Conservation (phyloP, 1,139 yeast genomes). For the Geotrichum citri-aurantii region DNA sequence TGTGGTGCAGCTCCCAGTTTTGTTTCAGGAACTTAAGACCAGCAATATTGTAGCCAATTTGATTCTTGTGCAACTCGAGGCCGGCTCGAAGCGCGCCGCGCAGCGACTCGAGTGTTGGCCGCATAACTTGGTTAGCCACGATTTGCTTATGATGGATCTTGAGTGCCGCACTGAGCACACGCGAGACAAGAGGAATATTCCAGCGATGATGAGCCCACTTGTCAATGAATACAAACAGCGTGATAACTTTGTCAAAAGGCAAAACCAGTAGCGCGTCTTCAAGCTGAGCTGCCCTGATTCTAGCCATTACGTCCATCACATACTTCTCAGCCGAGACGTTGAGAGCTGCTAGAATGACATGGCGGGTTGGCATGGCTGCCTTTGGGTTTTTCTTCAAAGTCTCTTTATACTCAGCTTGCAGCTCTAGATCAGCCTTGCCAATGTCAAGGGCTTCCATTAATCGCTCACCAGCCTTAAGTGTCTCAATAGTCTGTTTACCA, state of each 20-base stretch:
- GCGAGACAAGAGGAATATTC: conserved; percentile 61
- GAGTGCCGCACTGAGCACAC: conserved; percentile 67
- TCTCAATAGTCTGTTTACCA: conserved; percentile 78
- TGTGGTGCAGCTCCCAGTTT: conserved; percentile 77
- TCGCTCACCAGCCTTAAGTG: conserved; percentile 91
- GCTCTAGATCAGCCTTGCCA: conserved; percentile 65
- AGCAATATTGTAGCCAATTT: conserved; percentile 80
- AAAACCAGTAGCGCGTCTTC: conserved; percentile 88
- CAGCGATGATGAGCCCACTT: conserved; percentile 57
- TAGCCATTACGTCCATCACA: conserved; percentile 62
- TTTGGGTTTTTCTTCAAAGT: conserved; percentile 40
- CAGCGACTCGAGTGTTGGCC: conserved; percentile 36
- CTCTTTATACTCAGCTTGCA: conserved; percentile 47
- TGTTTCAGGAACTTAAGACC: conserved; percentile 69
- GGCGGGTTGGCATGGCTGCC: conserved; percentile 58
- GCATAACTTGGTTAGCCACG: conserved; percentile 37
- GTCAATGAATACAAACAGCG: conserved; percentile 64
- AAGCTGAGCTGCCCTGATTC: conserved; percentile 75
- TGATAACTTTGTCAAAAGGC: conserved; percentile 79
- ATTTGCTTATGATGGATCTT: conserved; percentile 69
- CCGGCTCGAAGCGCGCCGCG: conserved; percentile 37
- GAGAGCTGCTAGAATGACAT: conserved; percentile 67
- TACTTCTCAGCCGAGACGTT: conserved; percentile 69
- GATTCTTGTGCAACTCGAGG: conserved; percentile 48
- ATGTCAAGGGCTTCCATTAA: conserved; percentile 88